A percentile compares a stretch with the other conserved stretches of the same genome.
Conservation (phyloP, 306 rosid genomes). For the Nissolia schottii region DNA sequence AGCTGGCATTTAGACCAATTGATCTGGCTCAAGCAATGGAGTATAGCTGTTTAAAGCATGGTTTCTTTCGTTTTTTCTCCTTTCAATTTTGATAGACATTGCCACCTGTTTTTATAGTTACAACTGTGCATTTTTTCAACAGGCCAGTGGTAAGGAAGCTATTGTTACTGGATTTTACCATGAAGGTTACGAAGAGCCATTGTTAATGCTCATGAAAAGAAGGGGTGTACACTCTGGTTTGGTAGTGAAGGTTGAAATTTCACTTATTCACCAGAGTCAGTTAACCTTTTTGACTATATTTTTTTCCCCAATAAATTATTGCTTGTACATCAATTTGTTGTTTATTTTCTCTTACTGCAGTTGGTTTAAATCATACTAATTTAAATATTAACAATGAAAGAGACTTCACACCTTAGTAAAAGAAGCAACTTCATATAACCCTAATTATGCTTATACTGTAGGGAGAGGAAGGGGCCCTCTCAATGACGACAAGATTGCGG, state of each 20-base stretch:
- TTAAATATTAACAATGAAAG: slow-evolving; percentile 5
- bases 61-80: background rate
- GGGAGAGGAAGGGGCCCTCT: slow-evolving; percentile 99
- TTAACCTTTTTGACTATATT: background rate
- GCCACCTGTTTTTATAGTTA: background rate
- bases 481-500: slow-evolving; percentile 88
- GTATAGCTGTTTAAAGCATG: background rate
- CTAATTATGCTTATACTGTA: slow-evolving; percentile 33
- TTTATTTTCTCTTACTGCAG: background rate
- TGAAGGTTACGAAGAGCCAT: slow-evolving; percentile 83
- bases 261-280: background rate
- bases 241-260: slow-evolving; percentile 80
- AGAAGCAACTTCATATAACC: slow-evolving; percentile 13
- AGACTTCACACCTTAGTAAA: slow-evolving; percentile 3
- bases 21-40: slow-evolving; percentile 7
- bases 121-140: slow-evolving; percentile 9
- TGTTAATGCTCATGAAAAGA: slow-evolving; percentile 97
- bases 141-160: slow-evolving; percentile 94
- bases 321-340: background rate
- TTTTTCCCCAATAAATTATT: background rate
- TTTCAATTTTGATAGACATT: background rate
- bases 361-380: slow-evolving; percentile 5
- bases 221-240: slow-evolving; percentile 93
- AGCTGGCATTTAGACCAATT: slow-evolving; percentile 7
- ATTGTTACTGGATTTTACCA: slow-evolving; percentile 94